These are phyloP conservation scores for Ashbya aceris DNA, from an alignment of 1,139 yeast genomes.

Conservation along the genomic window DNA sequence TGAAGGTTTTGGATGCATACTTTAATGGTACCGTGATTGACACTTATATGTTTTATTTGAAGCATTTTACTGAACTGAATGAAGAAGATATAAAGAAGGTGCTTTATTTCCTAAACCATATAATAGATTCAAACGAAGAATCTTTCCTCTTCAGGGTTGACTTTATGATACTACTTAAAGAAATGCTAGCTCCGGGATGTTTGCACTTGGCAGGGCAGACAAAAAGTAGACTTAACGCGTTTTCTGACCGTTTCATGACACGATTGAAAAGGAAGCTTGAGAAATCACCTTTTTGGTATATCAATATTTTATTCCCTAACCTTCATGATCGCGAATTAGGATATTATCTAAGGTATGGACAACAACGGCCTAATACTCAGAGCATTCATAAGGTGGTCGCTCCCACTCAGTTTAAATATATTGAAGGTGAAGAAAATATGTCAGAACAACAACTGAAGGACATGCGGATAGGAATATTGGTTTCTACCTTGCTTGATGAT, in stretches of 20 bases:
- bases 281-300: constrained; percentile 47
- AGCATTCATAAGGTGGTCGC: constrained; percentile 12
- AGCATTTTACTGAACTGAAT: constrained; percentile 52
- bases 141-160: constrained; percentile 64
- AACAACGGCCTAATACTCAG: constrained; percentile 10
- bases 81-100: constrained; percentile 55
- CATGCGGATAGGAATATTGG: constrained; percentile 24
- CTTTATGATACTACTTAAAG: constrained; percentile 49
- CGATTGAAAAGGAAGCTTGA: constrained; percentile 44
- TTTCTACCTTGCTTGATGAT: constrained; percentile 27
- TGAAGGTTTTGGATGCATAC: constrained; percentile 38
- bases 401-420: constrained; percentile 19
- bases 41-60: constrained; percentile 33
- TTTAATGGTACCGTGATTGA: constrained; percentile 32
- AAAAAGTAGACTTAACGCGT: constrained; percentile 54
- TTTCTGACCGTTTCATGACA: constrained; percentile 59
- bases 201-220: constrained; percentile 30
- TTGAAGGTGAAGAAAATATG: constrained; percentile 19
- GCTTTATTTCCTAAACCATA: constrained; percentile 60
- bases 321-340: constrained; percentile 38
- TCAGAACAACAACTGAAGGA: constrained; percentile 18
- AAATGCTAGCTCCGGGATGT: constrained; percentile 35
- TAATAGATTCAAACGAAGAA: constrained; percentile 54
- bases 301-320: constrained; percentile 64
- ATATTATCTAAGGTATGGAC: constrained; percentile 44